A percentile compares a stretch with the other conserved stretches of the same genome.
phyloP scores from a whole-genome alignment of 2,329 filamentous ascomycete genomes.

The Ceratocystis cubensis region DNA sequence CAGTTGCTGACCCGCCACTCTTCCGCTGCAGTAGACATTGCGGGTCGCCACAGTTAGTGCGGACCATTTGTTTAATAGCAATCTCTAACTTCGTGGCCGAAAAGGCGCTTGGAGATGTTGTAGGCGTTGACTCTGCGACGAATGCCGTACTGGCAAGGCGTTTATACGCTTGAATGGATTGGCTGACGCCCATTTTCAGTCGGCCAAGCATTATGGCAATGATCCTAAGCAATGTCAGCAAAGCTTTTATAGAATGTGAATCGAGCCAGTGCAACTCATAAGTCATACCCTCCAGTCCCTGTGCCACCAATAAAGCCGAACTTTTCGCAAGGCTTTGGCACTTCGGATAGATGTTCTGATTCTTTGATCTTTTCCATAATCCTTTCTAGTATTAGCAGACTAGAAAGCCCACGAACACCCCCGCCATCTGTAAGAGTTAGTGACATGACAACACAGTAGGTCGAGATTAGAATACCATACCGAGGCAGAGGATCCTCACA shows the following conservation, averaged over 20 bases:
- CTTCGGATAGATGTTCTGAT: constrained; percentile 18
- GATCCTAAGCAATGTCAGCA: background rate
- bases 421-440: constrained; percentile 22
- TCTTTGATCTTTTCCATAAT: constrained; percentile 24
- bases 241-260: too few species aligned
- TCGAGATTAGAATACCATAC: too few species aligned
- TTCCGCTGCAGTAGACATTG: background rate
- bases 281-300: constrained; percentile 25
- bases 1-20: background rate
- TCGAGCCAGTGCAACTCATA: background rate
- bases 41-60: background rate
- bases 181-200: background rate
- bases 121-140: background rate
- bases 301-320: constrained; percentile 27
- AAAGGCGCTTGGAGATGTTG: background rate
- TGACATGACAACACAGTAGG: too few species aligned
- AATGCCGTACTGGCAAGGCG: background rate
- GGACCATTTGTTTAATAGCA: background rate
- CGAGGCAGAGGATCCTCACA: too few species aligned
- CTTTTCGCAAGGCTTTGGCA: constrained; percentile 25
- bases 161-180: background rate
- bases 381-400: constrained; percentile 24
- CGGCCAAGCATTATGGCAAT: background rate
- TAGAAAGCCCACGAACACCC: constrained; percentile 26
- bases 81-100: background rate